Conservation (phyloP, 2,329 filamentous ascomycete genomes). For the Diaporthe sp. region DNA sequence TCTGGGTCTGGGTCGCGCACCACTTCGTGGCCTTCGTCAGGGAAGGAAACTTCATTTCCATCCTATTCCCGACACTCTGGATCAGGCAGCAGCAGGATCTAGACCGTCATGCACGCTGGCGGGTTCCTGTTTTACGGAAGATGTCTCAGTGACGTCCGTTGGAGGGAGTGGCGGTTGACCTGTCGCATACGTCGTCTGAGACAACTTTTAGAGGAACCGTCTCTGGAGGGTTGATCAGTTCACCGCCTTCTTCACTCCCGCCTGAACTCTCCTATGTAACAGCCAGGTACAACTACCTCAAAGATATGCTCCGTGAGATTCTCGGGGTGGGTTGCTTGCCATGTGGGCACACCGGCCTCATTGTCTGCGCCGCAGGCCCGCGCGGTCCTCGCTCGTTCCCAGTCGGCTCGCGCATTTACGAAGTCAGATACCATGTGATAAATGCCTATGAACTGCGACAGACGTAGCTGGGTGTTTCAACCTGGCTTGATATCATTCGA, state of each 20-base stretch:
- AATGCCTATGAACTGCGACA: neutral
- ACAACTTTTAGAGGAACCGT: neutral
- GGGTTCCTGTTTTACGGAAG: constrained; percentile 28
- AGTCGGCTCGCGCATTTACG: neutral
- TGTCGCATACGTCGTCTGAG: constrained; percentile 21
- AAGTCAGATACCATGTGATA: neutral
- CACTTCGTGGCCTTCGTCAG: neutral
- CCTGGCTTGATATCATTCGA: neutral
- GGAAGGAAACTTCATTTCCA: neutral
- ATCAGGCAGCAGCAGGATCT: constrained; percentile 21
- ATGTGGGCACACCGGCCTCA: neutral
- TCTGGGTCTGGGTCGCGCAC: neutral
- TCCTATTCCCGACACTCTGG: constrained; percentile 31
- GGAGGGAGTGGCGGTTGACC: constrained; percentile 1
- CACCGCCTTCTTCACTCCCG: neutral
- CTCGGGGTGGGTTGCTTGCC: neutral
- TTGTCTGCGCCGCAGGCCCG: neutral
- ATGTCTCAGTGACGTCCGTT: constrained; percentile 28
- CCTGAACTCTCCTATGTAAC: neutral
- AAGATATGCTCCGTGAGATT: neutral
- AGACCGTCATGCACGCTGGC: neutral
- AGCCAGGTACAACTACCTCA: neutral
- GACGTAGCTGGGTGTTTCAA: neutral
- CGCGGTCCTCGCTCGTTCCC: neutral
- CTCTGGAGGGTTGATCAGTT: neutral